Evolutionary conservation across 192 early-diverging fungal genomes (phyloP).

Genomic region (Funneliformis mosseae): DNA sequence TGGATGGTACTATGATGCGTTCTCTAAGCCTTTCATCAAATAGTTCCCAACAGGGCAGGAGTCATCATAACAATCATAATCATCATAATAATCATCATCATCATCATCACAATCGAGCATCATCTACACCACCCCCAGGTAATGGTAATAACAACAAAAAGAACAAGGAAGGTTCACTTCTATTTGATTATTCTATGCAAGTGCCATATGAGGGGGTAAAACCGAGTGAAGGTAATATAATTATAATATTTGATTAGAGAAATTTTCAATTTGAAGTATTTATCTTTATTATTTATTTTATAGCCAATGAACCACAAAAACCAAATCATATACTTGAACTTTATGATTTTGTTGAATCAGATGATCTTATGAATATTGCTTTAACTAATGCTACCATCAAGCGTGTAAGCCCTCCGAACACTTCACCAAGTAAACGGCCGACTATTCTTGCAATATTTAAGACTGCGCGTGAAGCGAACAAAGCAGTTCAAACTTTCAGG

Average conservation of each 20-base stretch:
- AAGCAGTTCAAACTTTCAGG: not conserved
- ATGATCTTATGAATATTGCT: constrained; percentile 1
- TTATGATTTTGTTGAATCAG: constrained; percentile 22
- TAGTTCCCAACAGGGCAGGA: not conserved
- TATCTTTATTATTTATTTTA: not conserved
- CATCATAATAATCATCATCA: not conserved
- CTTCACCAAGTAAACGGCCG: not conserved
- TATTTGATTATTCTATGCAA: constrained; percentile 32
- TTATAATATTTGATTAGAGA: not conserved
- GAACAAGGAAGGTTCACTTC: not conserved
- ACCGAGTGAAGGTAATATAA: constrained; percentile 27
- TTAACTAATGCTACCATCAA: constrained; percentile 25
- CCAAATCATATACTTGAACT: constrained; percentile 30
- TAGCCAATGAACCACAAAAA: constrained; percentile 29
- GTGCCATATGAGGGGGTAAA: constrained; percentile 30
- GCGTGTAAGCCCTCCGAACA: not conserved
- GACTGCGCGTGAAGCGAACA: constrained; percentile 23
- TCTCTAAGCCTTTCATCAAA: constrained; percentile 21
- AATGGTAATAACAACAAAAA: not conserved
- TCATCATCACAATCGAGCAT: constrained; percentile 11
- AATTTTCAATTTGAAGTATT: not conserved
- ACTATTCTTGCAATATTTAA: constrained; percentile 28
- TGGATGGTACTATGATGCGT: constrained; percentile 29
- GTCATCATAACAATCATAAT: not conserved
- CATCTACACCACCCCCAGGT: constrained; percentile 6